phyloP scores from a whole-genome alignment of 805 yeast species.

The Kockiozyma suomiensis region DNA sequence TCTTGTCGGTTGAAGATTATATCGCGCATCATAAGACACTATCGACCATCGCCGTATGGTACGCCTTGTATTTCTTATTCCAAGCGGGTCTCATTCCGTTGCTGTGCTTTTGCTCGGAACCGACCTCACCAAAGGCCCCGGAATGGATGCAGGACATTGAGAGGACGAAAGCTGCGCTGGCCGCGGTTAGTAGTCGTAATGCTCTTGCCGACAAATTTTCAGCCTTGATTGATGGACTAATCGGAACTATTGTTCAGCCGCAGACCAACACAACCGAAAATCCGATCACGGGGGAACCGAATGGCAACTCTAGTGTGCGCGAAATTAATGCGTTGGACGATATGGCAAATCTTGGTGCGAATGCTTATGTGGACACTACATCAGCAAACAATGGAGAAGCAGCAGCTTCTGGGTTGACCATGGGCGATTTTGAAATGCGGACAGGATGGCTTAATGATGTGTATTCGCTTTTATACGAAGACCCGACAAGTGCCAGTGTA shows the following conservation, averaged over 20 bases:
- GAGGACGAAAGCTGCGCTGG: conserved; percentile 47
- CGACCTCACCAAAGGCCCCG: conserved; percentile 49
- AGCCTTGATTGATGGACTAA: conserved; percentile 50
- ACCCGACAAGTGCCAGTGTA: conserved; percentile 23
- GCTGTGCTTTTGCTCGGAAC: conserved; percentile 56
- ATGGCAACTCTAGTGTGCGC: neutral
- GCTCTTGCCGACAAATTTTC: conserved; percentile 52
- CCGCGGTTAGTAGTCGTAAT: conserved; percentile 48
- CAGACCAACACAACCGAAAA: neutral
- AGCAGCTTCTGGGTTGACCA: neutral
- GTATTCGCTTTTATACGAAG: conserved; percentile 31
- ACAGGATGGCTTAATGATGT: conserved; percentile 34
- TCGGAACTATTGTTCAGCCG: conserved; percentile 25
- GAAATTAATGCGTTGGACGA: neutral
- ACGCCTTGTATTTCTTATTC: conserved; percentile 62
- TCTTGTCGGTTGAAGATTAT: conserved; percentile 48
- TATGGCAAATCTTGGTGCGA: neutral
- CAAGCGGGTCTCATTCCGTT: conserved; percentile 65
- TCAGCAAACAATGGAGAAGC: neutral
- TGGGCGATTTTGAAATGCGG: conserved; percentile 30
- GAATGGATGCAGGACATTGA: conserved; percentile 52
- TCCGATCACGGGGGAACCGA: neutral
- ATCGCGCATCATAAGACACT: conserved; percentile 39
- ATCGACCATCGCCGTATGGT: conserved; percentile 61
- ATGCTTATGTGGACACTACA: neutral